phyloP scores from a whole-genome alignment of 345 rosid genomes.

The Eucalyptus grandis region DNA sequence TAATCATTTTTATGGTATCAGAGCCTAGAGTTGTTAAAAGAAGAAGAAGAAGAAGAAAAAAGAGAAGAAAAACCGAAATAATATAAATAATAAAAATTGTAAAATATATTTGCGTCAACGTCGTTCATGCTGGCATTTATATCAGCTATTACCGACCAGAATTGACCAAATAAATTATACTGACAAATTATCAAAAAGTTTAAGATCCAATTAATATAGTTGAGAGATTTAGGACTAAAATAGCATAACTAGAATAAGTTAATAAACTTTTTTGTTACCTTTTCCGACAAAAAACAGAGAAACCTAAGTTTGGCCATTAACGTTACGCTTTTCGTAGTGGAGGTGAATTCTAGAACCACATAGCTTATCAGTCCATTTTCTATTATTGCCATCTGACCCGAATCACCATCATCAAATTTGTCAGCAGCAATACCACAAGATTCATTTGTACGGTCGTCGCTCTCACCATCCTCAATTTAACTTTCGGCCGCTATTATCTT shows the following conservation, averaged over 20 bases:
- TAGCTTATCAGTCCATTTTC: background rate
- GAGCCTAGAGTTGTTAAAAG: too few relatives aligned
- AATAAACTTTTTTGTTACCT: too few relatives aligned
- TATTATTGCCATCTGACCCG: background rate
- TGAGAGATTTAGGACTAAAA: too few relatives aligned
- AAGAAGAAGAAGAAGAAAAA: too few relatives aligned
- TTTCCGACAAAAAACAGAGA: background rate
- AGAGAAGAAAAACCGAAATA: too few relatives aligned
- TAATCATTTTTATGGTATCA: too few relatives aligned
- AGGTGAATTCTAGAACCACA: background rate
- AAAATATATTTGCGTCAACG: fast-evolving
- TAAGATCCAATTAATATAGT: too few relatives aligned
- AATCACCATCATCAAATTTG: background rate
- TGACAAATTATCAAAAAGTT: background rate
- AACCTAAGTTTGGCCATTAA: background rate
- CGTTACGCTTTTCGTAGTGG: background rate
- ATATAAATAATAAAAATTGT: too few relatives aligned
- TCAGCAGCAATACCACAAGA: background rate
- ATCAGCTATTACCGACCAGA: fast-evolving
- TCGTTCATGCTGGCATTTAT: too few relatives aligned
- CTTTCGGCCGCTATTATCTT: background rate
- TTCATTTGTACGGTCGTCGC: background rate
- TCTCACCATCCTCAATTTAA: background rate
- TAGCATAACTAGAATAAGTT: too few relatives aligned
- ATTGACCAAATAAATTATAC: too few relatives aligned